Percentiles rank a stretch among this genome's conserved stretches.
Conservation (phyloP, 179 eudicot genomes). For the Pouteria campechiana region DNA sequence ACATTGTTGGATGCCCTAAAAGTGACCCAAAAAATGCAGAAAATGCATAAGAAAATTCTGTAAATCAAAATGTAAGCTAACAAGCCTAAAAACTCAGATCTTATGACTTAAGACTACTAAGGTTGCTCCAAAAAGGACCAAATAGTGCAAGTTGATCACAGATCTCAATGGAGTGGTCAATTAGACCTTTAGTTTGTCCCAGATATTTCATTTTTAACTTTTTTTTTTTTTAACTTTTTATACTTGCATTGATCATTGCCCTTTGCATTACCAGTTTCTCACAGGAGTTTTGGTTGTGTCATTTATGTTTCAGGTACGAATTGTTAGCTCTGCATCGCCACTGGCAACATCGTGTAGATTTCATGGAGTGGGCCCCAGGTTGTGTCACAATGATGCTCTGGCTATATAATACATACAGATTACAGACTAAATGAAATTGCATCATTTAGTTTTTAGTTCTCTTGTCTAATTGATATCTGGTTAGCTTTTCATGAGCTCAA, state of each 20-base stretch:
- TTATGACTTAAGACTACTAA: too few species aligned
- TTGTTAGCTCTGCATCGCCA: constrained; percentile 73
- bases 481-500: background rate
- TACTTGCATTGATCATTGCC: too few species aligned
- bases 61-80: too few species aligned
- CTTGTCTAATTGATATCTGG: background rate
- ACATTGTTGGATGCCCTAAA: too few species aligned
- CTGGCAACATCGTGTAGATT: constrained; percentile 86
- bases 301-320: constrained; percentile 40
- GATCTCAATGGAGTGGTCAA: too few species aligned
- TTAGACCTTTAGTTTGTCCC: too few species aligned
- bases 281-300: background rate
- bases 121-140: too few species aligned
- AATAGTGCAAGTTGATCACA: too few species aligned
- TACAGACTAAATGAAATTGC: background rate
- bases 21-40: too few species aligned
- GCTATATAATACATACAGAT: background rate
- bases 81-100: too few species aligned
- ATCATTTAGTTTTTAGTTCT: background rate
- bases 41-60: too few species aligned
- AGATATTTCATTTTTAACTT: background rate
- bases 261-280: too few species aligned
- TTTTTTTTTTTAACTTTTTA: background rate
- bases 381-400: background rate
- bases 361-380: constrained; percentile 99